Base-by-base conservation (phyloP, 768 basidiomycete genomes). In the Crassisporium funariophilum region DNA sequence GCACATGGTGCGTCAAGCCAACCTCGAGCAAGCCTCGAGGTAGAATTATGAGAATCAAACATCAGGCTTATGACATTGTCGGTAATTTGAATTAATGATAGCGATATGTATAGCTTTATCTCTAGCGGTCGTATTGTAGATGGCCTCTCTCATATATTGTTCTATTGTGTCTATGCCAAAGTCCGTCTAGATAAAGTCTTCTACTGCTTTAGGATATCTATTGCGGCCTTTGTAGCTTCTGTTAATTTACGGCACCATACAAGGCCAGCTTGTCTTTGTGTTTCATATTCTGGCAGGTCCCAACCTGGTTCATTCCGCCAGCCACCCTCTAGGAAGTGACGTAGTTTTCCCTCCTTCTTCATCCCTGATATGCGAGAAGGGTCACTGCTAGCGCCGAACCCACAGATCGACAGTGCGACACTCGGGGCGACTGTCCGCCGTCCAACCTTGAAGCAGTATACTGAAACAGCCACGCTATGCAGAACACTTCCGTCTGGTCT, bases 381-480 rank as follows among this genome's bases (percentile, higher is more conserved):
- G n/a, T n/a, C n/a, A n/a, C n/a, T n/a, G n/a, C n/a, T 7, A 13
- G 8, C 37, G 19, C 37, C 37, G 19, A 38, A 7, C 12, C 37
- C 37, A 8, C 37, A 38, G 23, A 38, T 21, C 8, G 37, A 38
- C 37, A 38, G 19, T 6, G 37, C 37, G 19, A 38, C 19, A n/a
- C 37, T 17, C 19, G 88, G 88, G 2, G 88, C 88, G 44, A 88
- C 74, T 15, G 86, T 89, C 50, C 90, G 83, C 1, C 87, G 77
- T 0, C 81, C 83, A 17, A 75, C 58, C 61, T 90, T 91, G 75
- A 82, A 88, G 58, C 84, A 87, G 17, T 79, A 46, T 43, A 79
- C 81, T 20, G 82, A 81, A 46, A 91, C 66, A 39, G 77, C 71
- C 49, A 89, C 59, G 49, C 86, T 85, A 61, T 90, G 79, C 5